Evolutionary conservation across 1,284 basidiomycete genomes (phyloP).

Genomic region (Ceratobasidium sp.): DNA sequence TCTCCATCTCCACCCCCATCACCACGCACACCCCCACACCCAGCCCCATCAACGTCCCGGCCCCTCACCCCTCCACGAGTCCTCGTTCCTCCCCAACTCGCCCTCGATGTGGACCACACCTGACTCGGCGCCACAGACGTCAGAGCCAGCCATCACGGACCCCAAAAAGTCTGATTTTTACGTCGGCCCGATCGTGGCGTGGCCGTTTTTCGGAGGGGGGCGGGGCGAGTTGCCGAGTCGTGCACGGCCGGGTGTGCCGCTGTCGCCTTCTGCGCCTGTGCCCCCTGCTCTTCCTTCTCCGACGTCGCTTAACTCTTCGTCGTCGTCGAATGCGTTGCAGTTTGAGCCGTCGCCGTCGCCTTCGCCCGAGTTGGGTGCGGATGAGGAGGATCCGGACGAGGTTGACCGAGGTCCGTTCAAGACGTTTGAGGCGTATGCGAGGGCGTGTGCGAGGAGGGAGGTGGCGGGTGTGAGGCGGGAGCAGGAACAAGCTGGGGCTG

Average conservation of each 20-base stretch:
- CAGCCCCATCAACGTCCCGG: slow-evolving; percentile 2
- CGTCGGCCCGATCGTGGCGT: slow-evolving; percentile 81
- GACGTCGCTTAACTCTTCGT: slow-evolving; percentile 52
- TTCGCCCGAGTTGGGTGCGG: slow-evolving; percentile 53
- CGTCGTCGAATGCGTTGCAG: not conserved
- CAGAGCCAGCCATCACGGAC: slow-evolving; percentile 19
- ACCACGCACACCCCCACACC: not conserved
- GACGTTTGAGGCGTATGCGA: slow-evolving; percentile 66
- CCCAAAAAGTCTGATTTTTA: slow-evolving; percentile 58
- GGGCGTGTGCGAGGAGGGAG: slow-evolving; percentile 73
- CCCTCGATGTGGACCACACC: slow-evolving; percentile 30
- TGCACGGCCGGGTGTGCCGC: not conserved
- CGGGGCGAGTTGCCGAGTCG: slow-evolving; percentile 67
- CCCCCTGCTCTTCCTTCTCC: not conserved
- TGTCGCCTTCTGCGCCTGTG: slow-evolving; percentile 52
- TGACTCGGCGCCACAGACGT: slow-evolving; percentile 52
- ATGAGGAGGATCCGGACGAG: slow-evolving; percentile 65
- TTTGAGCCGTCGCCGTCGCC: slow-evolving; percentile 5
- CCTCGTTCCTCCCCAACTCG: slow-evolving; percentile 7
- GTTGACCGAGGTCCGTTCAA: slow-evolving; percentile 80
- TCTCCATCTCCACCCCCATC: not conserved
- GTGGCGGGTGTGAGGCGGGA: slow-evolving; percentile 72
- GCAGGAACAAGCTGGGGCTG: slow-evolving; percentile 73
- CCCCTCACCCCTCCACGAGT: slow-evolving; percentile 27
- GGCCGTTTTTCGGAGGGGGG: slow-evolving; percentile 86